Base-by-base conservation (phyloP, 352 stramenopile genomes). In the Hyaloperonospora arabidopsidis region DNA sequence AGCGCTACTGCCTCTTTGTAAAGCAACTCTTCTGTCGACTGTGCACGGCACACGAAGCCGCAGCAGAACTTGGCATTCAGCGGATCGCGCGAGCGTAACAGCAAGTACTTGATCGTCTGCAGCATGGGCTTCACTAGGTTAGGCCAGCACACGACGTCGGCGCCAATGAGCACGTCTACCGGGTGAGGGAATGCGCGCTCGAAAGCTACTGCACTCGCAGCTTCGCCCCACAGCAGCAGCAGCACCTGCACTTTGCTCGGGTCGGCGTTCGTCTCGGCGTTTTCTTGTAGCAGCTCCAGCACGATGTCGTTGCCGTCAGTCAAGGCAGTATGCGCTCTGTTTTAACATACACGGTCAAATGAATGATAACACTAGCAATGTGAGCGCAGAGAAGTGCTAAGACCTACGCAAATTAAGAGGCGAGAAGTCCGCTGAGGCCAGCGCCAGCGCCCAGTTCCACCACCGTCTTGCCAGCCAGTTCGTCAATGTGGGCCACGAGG, bases 271-370 rank as follows among this genome's bases (percentile, higher is more conserved):
- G 45, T 32, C 10, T 66, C 48, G 15, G 57, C 61, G 47, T 86
- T 89, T 36, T 78, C 53, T 17, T 58, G 35, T 40, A 89, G 62
- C 18, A 89, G 61, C 44, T 82, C 61, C 40, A 87, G 47, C 18
- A 89, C 74, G 11, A 87, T 69, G 15, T 85, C 74, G 36, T 86
- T 87, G 22, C 79, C 79, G 46, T 89, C 79, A 13, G 79, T 89
- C 29, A 87, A 61, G 13, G 65, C 72, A 1, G 71, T 82, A n/a
- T 62, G 62, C 14, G 64, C 47, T 0, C 74, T 84, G 61, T 38
- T 23, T 28, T 6, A 43, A 62, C 15, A 59, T n/a, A n/a, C 22
- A 67, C 21, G 56, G 21, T 23, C 15, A n/a, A 5, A 45, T 62
- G 17, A 63, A 39, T 11, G 38, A 38, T 22, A 22, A 57, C 36